Conservation (phyloP, 2,329 filamentous ascomycete genomes). For the Alternaria longipes region DNA sequence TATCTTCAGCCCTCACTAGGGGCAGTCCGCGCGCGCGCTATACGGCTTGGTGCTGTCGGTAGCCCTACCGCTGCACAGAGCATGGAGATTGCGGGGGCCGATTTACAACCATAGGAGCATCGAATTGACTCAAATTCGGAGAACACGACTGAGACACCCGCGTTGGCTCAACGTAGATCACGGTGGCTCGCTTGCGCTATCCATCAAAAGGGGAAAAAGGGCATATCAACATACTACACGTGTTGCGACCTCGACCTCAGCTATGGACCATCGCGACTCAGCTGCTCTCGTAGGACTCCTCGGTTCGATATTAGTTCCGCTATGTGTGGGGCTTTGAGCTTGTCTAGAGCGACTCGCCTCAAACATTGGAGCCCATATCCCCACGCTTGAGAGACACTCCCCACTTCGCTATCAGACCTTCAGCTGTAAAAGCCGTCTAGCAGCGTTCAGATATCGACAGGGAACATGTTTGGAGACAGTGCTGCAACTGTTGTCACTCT, state of each 20-base stretch:
- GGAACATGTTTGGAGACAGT: constrained; percentile 5
- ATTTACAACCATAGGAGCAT: constrained; percentile 1
- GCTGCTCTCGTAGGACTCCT: constrained; percentile 6
- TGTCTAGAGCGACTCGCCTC: constrained; percentile 20
- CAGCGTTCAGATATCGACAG: constrained; percentile 5
- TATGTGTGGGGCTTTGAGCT: constrained; percentile 7
- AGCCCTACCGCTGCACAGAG: constrained; percentile 5
- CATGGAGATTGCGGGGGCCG: constrained; percentile 11
- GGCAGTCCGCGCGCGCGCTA: background rate
- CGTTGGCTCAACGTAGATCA: background rate
- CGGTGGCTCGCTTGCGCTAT: background rate
- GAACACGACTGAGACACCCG: constrained; percentile 6
- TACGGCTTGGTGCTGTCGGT: constrained; percentile 3
- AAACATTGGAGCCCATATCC: constrained; percentile 17
- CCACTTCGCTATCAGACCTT: constrained; percentile 9
- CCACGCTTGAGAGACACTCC: constrained; percentile 11
- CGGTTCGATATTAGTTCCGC: constrained; percentile 6
- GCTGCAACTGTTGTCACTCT: constrained; percentile 5
- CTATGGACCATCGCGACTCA: background rate
- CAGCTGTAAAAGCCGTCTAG: background rate
- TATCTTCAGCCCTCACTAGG: background rate
- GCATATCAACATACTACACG: constrained; percentile 1
- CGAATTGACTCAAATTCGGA: background rate
- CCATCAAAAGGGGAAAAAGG: constrained; percentile 13
- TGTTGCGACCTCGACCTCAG: constrained; percentile 3